Evolutionary conservation across 257 asterid species (phyloP), one percentile per base, ranked within the genome.

Genomic region (Handroanthus guayacan): DNA sequence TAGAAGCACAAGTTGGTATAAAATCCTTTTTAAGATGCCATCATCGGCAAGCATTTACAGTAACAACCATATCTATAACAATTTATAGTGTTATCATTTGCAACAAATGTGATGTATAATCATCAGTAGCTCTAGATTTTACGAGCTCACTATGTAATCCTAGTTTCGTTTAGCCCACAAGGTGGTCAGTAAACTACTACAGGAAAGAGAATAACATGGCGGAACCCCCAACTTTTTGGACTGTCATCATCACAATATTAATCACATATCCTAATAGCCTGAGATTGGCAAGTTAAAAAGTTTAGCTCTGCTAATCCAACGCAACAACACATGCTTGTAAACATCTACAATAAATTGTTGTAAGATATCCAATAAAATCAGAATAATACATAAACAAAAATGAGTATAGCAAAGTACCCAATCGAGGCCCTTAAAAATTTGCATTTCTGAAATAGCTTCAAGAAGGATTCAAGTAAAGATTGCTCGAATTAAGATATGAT

Each of bases 391-490:
- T 3, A 52, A 58, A 60, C 36, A 72, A 38, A 73, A 58, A 47
- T n/a, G 48, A 67, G 75, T 55, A 57, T 51, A 6, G 54, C 2
- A 8, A 71, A 39, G 31, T 57, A 55, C 41, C 76, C 68, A 60
- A 6, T 60, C 9, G 36, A 62, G 67, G 67, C 51, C 67, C 55
- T 67, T 50, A 3, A 41, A 43, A 60, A 41, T 9, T 56, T 63
- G 50, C 67, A 62, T 44, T 56, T 74, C 48, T 20, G 14, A 18
- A 62, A 56, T 58, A 67, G 76, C 62, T 52, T 75, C 69, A 34
- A 38, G 25, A 76, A 50, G 34, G 68, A 57, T 13, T 83, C 37
- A 56, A 67, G 73, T 38, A 62, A 74, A 78, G 77, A 74, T 9
- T 17, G 37, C 54, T 64, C 5, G 73, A 64, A 72, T 44, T 47